Evolutionary conservation across 306 rosid genomes (phyloP).

Genomic region (Fragaria vesca): DNA sequence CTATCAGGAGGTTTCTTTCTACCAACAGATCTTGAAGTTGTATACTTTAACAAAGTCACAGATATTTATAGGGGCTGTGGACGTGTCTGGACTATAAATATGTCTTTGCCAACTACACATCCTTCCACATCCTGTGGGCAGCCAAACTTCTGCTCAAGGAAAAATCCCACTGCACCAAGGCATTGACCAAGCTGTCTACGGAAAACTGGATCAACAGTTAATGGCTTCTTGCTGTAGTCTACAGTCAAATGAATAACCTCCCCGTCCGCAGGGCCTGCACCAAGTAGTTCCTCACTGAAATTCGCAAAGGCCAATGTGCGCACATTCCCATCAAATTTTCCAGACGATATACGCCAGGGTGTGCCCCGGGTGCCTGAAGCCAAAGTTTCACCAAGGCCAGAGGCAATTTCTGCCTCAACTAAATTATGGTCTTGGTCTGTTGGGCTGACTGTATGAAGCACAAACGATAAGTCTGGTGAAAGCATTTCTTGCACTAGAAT

Average conservation of each 20-base stretch:
- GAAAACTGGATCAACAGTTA: constrained; percentile 66
- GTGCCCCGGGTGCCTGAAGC: constrained; percentile 96
- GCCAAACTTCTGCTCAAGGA: constrained; percentile 84
- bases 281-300: constrained; percentile 82
- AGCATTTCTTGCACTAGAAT: constrained; percentile 93
- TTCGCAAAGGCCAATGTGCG: constrained; percentile 82
- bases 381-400: constrained; percentile 95
- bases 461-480: constrained; percentile 91
- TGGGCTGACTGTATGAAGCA: constrained; percentile 78
- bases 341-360: constrained; percentile 82
- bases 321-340: constrained; percentile 79
- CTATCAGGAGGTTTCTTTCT: not conserved
- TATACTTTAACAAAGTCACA: not conserved
- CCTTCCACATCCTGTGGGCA: constrained; percentile 91
- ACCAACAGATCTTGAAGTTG: not conserved
- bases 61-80: constrained; percentile 68
- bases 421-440: constrained; percentile 61
- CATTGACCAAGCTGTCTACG: constrained; percentile 83
- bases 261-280: constrained; percentile 83
- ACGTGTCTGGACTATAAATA: constrained; percentile 83
- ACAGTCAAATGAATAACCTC: constrained; percentile 78
- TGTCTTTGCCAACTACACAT: constrained; percentile 80
- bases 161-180: constrained; percentile 81
- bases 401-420: constrained; percentile 92
- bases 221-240: constrained; percentile 85